Percentiles rank a stretch among this genome's conserved stretches.
These are phyloP conservation scores for Larix kaempferi DNA, from an alignment of 75 land plant species.

Conservation along the genomic window DNA sequence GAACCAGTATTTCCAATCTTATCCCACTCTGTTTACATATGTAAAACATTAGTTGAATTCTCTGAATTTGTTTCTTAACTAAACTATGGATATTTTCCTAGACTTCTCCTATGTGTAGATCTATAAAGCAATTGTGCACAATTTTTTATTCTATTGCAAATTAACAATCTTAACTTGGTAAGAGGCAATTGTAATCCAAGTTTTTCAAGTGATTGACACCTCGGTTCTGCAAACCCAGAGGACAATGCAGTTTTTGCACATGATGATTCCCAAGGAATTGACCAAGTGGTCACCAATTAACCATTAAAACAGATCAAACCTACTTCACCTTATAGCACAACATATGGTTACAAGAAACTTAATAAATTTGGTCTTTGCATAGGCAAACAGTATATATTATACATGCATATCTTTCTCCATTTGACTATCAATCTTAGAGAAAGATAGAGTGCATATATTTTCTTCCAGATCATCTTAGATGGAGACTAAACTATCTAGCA, in stretches of 20 bases:
- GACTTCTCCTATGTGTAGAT: background rate
- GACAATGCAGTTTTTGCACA: background rate
- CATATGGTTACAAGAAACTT: too few species aligned
- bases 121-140: background rate
- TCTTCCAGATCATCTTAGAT: too few species aligned
- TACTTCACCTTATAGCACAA: too few species aligned
- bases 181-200: background rate
- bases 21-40: background rate
- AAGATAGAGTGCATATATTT: too few species aligned
- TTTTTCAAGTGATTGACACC: background rate
- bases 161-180: background rate
- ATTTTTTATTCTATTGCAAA: background rate
- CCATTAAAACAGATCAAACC: background rate
- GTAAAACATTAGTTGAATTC: background rate
- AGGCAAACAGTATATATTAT: too few species aligned
- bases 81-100: background rate
- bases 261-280: background rate
- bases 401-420: too few species aligned
- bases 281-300: background rate
- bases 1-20: slow-evolving; percentile 19
- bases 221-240: background rate
- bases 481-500: too few species aligned
- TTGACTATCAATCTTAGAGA: too few species aligned
- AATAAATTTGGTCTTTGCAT: too few species aligned
- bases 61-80: background rate